These are phyloP conservation scores for Hexamita inflata DNA, from an alignment of 208 protist species.

Conservation along the genomic window DNA sequence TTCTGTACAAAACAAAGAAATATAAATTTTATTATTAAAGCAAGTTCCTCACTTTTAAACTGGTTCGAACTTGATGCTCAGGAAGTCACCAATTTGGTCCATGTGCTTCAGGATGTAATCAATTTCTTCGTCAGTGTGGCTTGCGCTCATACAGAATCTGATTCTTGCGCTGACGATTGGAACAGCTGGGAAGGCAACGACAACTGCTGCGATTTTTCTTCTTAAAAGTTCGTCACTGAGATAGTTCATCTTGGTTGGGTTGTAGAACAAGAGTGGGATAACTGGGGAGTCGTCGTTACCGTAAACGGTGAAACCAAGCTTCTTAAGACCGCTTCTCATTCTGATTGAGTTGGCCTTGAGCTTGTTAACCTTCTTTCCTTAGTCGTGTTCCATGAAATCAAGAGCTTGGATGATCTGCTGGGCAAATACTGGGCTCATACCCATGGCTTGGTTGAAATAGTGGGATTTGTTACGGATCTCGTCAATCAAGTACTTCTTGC, in stretches of 20 bases:
- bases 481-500: constrained; percentile 29
- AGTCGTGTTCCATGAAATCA: not conserved
- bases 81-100: not conserved
- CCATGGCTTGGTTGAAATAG: constrained; percentile 56
- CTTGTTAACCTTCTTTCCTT: constrained; percentile 17
- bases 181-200: constrained; percentile 88
- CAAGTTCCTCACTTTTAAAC: too few relatives aligned
- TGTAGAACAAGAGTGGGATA: constrained; percentile 77
- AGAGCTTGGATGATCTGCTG: constrained; percentile 68
- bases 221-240: constrained; percentile 65
- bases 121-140: constrained; percentile 58
- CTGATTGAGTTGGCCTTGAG: constrained; percentile 30
- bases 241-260: constrained; percentile 64
- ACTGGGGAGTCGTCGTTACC: constrained; percentile 72
- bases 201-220: constrained; percentile 71
- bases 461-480: constrained; percentile 57
- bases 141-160: constrained; percentile 64
- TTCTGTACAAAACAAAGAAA: too few relatives aligned
- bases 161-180: constrained; percentile 66
- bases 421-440: constrained; percentile 63
- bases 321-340: constrained; percentile 34
- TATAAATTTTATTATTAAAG: too few relatives aligned
- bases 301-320: constrained; percentile 53
- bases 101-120: not conserved
- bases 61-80: too few relatives aligned